Evolutionary conservation across 169 alveolate genomes (phyloP), one percentile per base, ranked within the genome.

Genomic region (Babesia bigemina): DNA sequence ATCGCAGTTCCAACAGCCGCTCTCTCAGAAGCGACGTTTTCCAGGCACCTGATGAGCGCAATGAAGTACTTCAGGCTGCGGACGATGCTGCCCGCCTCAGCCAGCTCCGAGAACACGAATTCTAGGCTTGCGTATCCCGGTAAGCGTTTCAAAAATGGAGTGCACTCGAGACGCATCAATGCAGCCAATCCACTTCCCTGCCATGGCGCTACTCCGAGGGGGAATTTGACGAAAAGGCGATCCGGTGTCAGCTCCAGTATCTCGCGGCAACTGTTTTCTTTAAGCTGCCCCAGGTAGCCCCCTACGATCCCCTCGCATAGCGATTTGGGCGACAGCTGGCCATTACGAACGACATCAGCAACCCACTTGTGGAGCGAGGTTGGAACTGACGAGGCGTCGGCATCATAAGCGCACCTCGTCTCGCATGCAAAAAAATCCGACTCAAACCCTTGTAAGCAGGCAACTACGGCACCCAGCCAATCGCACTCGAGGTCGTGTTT

Each of bases 371-470:
- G 50, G n/a, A 52, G 13, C 11, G 21, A 39, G 10, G 1, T 56
- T 7, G 67, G 52, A 21, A 67, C 49, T 0, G 22, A 28, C 22
- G 44, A 26, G 24, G 66, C 58, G 26, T 67, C 76, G 26, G 52
- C 39, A 6, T 14, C 17, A 22, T 67, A 55, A 8, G 13, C 50
- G 48, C 66, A 67, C 47, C 19, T 8, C 0, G 66, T 65, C 36
- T 67, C 22, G 13, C 55, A 29, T 0, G 33, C 65, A 22, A 67
- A 67, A 4, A 52, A 53, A 8, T 14, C 22, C n/a, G 76, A 67
- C 48, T 67, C 76, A 10, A 55, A n/a, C 0, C 76, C 76, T 52
- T 53, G 76, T 36, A 67, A 55, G 33, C 76, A 52, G 12, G 33
- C 2, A 22, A 67, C 11, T 8, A 55, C 42, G 9, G 39, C 28